Percentiles rank a stretch among this genome's conserved stretches.
Evolutionary conservation across 495 filamentous ascomycete genomes (phyloP).

Genomic region (Penicillium desertorum): DNA sequence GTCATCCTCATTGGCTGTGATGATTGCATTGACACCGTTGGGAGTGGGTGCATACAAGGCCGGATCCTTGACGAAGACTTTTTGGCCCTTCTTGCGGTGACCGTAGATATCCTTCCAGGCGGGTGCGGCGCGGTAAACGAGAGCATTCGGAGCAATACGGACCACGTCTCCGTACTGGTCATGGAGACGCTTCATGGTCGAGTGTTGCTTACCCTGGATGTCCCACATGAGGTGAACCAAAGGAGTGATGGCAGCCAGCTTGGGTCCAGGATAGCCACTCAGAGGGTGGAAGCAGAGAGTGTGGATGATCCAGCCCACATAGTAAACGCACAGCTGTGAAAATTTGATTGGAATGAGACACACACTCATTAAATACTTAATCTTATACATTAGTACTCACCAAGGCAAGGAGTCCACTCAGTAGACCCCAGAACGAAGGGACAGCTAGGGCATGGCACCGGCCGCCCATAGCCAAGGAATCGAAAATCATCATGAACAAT

Average conservation of each 20-base stretch:
- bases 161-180: constrained; percentile 54
- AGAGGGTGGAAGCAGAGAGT: constrained; percentile 20
- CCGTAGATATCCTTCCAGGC: constrained; percentile 63
- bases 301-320: constrained; percentile 10
- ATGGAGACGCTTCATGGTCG: constrained; percentile 43
- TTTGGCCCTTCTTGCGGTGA: constrained; percentile 40
- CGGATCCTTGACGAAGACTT: constrained; percentile 37
- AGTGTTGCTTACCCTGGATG: constrained; percentile 26
- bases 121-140: constrained; percentile 48
- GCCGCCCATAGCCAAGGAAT: background rate
- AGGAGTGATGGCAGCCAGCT: constrained; percentile 20
- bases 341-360: background rate
- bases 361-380: background rate
- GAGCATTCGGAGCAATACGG: constrained; percentile 53
- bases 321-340: constrained; percentile 11
- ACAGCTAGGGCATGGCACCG: background rate
- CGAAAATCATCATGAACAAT: constrained; percentile 3
- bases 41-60: constrained; percentile 28
- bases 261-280: constrained; percentile 22
- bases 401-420: background rate
- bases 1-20: constrained; percentile 40
- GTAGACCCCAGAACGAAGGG: constrained; percentile 1
- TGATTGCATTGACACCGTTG: constrained; percentile 29
- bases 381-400: constrained; percentile 8
- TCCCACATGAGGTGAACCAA: constrained; percentile 22